Base-by-base conservation (phyloP, 2,329 filamentous ascomycete genomes). In the Aspergillus hiratsukae region DNA sequence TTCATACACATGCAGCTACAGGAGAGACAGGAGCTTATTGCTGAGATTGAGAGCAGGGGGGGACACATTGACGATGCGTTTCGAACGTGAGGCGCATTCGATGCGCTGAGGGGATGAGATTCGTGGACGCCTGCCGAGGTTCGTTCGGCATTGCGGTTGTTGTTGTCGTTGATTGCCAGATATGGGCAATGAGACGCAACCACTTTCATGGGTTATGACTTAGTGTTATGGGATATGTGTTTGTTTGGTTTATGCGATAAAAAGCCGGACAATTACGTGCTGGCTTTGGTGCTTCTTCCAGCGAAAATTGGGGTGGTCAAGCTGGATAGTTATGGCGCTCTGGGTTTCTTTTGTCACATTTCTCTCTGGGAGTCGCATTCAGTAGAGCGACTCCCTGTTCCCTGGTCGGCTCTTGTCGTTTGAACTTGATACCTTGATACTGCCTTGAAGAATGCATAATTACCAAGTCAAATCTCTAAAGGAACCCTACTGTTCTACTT, bases 1-100 rank as follows among this genome's bases (percentile, higher is more conserved):
- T 87, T 81, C 60, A 86, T 89, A 67, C 79, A 79, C 45, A 75
- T 84, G 58, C 79, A 87, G 68, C 72, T 90, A 8, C 75, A 79
- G 49, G 81, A 84, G 68, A 79, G 87, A 19, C 78, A 82, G 54
- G 73, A 77, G 25, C 72, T 90, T 55, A 77, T 89, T 53, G 75
- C 79, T 27, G 76, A 81, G 58, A 80, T 88, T 43, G 84, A 88
- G 65, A 78, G 77, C 49, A 76, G 78, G 14, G 85, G 86, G 14
- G 84, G 84, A 1, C 74, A 76, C 2, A 82, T 89, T 28, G 72
- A 74, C 29, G 72, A 75, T 37, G 64, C 69, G 4, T 62, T 74
- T 60, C 72, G 71, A 11, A 62, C 68, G 48, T 64, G 62, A 60
- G 66, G 57, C 59, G 55, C 35, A 21, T 37, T 5, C 14, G 17